A percentile compares a stretch with the other conserved stretches of the same genome.
phyloP scores from a whole-genome alignment of 2,329 filamentous ascomycete genomes.

The Claviceps quebecensis region DNA sequence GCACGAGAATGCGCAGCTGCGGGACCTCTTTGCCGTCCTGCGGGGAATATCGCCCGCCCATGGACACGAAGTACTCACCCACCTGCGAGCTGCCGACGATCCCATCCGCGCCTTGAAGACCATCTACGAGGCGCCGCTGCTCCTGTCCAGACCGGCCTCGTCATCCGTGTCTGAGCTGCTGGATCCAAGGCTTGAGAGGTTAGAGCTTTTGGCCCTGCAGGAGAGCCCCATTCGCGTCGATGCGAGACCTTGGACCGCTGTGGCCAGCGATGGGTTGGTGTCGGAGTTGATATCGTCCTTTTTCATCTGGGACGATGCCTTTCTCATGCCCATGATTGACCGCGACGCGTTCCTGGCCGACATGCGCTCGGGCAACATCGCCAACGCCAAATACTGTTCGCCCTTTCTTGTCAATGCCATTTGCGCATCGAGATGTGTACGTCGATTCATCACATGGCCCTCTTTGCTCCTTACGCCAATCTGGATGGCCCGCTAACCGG shows the following conservation, averaged over 20 bases:
- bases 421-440: constrained; percentile 17
- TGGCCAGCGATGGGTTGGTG: constrained; percentile 17
- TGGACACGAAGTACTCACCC: constrained; percentile 3
- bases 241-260: constrained; percentile 16
- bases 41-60: constrained; percentile 2
- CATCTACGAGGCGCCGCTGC: neutral
- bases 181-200: constrained; percentile 2
- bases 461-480: neutral
- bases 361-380: constrained; percentile 11
- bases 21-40: constrained; percentile 6
- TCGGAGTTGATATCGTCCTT: constrained; percentile 18
- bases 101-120: constrained; percentile 2
- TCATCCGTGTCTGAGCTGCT: neutral
- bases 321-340: constrained; percentile 14
- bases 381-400: constrained; percentile 14
- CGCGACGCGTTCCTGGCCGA: constrained; percentile 14
- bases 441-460: neutral
- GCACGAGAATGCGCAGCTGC: constrained; percentile 8
- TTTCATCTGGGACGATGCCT: constrained; percentile 16
- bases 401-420: constrained; percentile 19
- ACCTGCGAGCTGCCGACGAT: constrained; percentile 5
- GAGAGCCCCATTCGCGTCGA: constrained; percentile 13
- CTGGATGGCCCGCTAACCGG: neutral
- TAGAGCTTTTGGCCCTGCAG: constrained; percentile 6
- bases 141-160: neutral